These are phyloP conservation scores for Pleurotus sapidus DNA, from an alignment of 768 basidiomycete genomes.

Conservation along the genomic window DNA sequence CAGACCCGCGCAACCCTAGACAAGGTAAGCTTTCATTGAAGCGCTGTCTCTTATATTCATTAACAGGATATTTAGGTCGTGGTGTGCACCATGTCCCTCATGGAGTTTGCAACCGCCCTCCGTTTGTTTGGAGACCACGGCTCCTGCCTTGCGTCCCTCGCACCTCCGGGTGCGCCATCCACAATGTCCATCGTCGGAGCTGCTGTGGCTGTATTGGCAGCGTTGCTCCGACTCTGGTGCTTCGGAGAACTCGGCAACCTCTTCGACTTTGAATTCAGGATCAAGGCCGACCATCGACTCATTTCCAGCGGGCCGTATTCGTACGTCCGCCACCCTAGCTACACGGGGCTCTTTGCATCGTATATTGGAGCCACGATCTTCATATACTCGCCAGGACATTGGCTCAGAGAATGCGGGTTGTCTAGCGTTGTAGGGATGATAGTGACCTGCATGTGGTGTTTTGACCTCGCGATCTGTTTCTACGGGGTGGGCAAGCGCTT, in stretches of 20 bases:
- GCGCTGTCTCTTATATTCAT: not conserved
- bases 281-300: conserved; percentile 17
- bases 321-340: conserved; percentile 21
- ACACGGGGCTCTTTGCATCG: conserved; percentile 10
- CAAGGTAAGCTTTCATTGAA: not conserved
- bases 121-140: not conserved
- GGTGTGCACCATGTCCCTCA: not conserved
- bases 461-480: not conserved
- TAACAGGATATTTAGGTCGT: not conserved
- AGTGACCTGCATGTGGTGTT: conserved; percentile 5
- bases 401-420: conserved; percentile 12
- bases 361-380: not conserved
- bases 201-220: not conserved
- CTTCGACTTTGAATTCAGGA: conserved; percentile 21
- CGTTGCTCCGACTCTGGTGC: not conserved
- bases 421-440: not conserved
- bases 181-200: not conserved
- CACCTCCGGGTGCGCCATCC: not conserved
- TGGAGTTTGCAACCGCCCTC: not conserved
- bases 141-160: not conserved
- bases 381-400: conserved; percentile 8
- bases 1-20: not conserved
- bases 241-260: conserved; percentile 20
- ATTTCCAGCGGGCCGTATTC: conserved; percentile 22
- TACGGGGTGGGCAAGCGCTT: not conserved